These are phyloP conservation scores for Saturnispora halmiae DNA, from an alignment of 805 yeast genomes.

Conservation along the genomic window DNA sequence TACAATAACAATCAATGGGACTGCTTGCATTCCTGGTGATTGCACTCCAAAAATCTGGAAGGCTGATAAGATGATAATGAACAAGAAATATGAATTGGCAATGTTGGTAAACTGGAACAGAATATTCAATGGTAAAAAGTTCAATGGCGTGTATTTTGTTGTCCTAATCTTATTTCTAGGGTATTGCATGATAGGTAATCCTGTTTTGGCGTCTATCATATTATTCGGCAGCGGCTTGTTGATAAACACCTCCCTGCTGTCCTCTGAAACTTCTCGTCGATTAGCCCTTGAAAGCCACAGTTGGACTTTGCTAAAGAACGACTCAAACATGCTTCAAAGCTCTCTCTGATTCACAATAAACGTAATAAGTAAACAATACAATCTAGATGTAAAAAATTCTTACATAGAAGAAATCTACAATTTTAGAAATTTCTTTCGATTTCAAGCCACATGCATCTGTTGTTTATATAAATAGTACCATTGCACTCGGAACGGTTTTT, in stretches of 20 bases:
- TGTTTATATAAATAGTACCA: no score
- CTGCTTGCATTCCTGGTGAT: conserved; percentile 66
- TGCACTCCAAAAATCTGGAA: conserved; percentile 68
- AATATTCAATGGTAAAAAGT: conserved; percentile 49
- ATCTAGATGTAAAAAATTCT: no score
- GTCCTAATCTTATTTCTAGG: conserved; percentile 54
- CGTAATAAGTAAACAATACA: no score
- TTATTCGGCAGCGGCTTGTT: conserved; percentile 55
- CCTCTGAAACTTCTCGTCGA: not conserved
- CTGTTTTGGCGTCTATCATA: conserved; percentile 45
- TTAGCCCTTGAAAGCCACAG: conserved; percentile 2
- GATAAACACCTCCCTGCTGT: conserved; percentile 40
- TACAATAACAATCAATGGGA: conserved; percentile 74
- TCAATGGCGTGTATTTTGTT: conserved; percentile 51
- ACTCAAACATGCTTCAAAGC: conserved; percentile 11
- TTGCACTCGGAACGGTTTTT: no score
- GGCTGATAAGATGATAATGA: conserved; percentile 47
- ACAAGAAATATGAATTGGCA: conserved; percentile 51
- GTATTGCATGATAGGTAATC: conserved; percentile 33
- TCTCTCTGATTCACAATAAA: no score
- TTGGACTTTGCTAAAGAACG: conserved; percentile 4
- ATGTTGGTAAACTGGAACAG: conserved; percentile 47
- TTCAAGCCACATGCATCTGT: no score
- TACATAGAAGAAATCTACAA: no score
- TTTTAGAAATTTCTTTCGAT: no score